phyloP scores from a whole-genome alignment of 495 filamentous ascomycete genomes.

The Annulohypoxylon bovei region DNA sequence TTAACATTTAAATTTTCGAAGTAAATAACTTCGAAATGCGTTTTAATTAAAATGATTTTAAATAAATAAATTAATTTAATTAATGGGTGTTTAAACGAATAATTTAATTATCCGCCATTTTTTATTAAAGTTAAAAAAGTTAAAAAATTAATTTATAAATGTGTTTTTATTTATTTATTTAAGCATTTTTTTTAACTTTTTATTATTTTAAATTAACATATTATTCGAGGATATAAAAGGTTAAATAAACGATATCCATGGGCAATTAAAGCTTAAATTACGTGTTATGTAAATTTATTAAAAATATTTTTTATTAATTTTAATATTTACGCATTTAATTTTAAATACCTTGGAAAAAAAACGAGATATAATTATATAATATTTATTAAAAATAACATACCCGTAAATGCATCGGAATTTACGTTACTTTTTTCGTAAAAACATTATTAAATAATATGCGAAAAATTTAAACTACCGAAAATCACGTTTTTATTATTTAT shows the following conservation, averaged over 20 bases:
- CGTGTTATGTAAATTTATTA: slow-evolving; percentile 9
- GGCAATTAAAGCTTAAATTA: not conserved
- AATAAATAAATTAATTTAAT: not conserved
- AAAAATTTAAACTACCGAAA: not conserved
- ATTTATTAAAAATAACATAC: not conserved
- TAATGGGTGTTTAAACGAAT: not conserved
- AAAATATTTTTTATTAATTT: not conserved
- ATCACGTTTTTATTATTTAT: not conserved
- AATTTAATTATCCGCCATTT: not conserved
- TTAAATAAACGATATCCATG: not conserved
- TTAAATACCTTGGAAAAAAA: not conserved
- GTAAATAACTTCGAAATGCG: not conserved
- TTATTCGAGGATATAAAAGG: not conserved
- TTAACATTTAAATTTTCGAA: slow-evolving; percentile 1
- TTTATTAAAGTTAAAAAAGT: not conserved
- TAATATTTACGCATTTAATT: not conserved
- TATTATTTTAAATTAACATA: not conserved
- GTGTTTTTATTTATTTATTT: not conserved
- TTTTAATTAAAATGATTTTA: not conserved
- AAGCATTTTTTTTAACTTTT: not conserved
- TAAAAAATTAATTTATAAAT: slow-evolving; percentile 7
- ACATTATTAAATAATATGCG: not conserved
- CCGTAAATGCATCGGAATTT: not conserved
- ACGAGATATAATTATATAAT: not conserved
- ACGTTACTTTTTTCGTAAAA: not conserved